Base-by-base conservation (phyloP, 1,139 yeast species). In the Candida neerlandica region DNA sequence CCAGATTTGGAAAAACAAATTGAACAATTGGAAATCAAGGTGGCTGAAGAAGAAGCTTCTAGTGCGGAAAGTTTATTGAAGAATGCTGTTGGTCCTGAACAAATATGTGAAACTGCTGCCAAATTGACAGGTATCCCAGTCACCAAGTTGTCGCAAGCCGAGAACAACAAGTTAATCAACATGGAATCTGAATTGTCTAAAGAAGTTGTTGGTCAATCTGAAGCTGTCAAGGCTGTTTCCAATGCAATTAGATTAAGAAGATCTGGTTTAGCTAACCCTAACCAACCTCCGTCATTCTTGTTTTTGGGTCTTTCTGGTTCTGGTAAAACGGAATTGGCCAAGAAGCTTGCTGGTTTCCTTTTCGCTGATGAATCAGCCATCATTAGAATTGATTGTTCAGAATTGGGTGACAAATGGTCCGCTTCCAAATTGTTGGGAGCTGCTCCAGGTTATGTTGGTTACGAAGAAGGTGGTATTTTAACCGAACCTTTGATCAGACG, bases 81-180 rank as follows among this genome's bases (percentile, higher is more conserved):
- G 61, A 96, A 94, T 65, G 94, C 90, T 49, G 99, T 94, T 50
- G 94, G 94, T 50, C 75, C 95, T 18, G 98, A 94, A 52, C 92
- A 91, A 58, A 95, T 94, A 59, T 89, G 97, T 29, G 98, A 94
- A 69, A 94, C 98, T 29, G 97, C 97, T 27, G 98, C 99, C 2
- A 82, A 96, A 65, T 79, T 95, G 60, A 94, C 99, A 11, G 99
- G 99, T 65, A 92, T 94, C 54, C 99, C 99, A n/a, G 98, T 94
- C n/a, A 82, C 88, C 57, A 94, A 94, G 71, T 80, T 94, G 62
- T 88, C 96, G 3, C 97, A 91, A 71, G 96, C 97, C 29, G 99
- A 94, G 70, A 94, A 94, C 68, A 75, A 90, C 51, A 92, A 92
- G 73, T 84, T 94, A 64, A 90, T 94, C 63, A 88, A 87, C 63